phyloP scores from a whole-genome alignment of 148 eudicot species.

The Gaultheria prostrata region DNA sequence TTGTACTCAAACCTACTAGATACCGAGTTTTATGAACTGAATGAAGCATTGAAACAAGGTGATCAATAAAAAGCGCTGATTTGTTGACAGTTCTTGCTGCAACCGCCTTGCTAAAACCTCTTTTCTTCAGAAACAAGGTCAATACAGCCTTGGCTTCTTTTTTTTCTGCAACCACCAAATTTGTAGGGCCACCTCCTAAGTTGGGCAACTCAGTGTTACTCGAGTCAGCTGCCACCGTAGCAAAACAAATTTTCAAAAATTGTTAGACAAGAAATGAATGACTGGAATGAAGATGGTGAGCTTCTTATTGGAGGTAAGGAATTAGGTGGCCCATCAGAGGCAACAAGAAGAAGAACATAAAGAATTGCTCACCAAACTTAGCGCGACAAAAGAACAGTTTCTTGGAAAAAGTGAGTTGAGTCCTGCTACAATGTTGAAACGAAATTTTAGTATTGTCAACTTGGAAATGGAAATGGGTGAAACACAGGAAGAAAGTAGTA shows the following conservation, averaged over 20 bases:
- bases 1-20: conserved; percentile 69
- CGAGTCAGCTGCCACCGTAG: conserved; percentile 32
- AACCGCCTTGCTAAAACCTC: conserved; percentile 57
- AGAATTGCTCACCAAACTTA: conserved; percentile 31
- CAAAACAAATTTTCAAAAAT: neutral
- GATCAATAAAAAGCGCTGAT: conserved; percentile 68
- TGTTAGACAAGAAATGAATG: neutral
- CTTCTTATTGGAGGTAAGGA: neutral
- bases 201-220: conserved; percentile 42
- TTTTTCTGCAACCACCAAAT: conserved; percentile 64
- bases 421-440: conserved; percentile 24
- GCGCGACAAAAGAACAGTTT: conserved; percentile 32
- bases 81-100: conserved; percentile 66
- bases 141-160: conserved; percentile 88
- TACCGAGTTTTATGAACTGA: conserved; percentile 70
- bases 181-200: conserved; percentile 50
- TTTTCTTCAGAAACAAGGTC: conserved; percentile 66
- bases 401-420: conserved; percentile 25
- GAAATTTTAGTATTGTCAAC: conserved; percentile 4
- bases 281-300: neutral
- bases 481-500: neutral
- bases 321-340: neutral
- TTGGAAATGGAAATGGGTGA: neutral
- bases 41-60: conserved; percentile 76
- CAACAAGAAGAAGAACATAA: neutral